Percentiles rank a stretch among this genome's conserved stretches.
These are phyloP conservation scores for Botryosphaeria agaves DNA, from an alignment of 2,329 filamentous ascomycete species.

Conservation along the genomic window DNA sequence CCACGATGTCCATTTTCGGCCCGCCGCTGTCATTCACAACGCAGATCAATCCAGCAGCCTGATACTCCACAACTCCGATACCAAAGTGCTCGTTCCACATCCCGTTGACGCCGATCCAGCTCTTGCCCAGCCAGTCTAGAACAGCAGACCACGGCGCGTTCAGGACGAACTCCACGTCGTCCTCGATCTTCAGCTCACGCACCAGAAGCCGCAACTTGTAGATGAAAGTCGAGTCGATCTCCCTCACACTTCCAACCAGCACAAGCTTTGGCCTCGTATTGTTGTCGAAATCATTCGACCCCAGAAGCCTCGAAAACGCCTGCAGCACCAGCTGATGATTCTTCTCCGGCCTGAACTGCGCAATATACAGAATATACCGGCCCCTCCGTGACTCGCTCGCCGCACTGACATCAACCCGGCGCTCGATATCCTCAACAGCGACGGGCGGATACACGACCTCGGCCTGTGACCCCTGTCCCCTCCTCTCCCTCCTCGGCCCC, in stretches of 20 bases:
- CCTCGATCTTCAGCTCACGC: constrained; percentile 71
- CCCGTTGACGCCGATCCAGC: constrained; percentile 79
- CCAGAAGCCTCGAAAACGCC: constrained; percentile 64
- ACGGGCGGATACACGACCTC: constrained; percentile 81
- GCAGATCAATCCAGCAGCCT: constrained; percentile 80
- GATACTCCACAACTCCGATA: constrained; percentile 95
- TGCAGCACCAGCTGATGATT: constrained; percentile 78
- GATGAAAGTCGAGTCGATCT: constrained; percentile 62
- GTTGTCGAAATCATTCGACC: constrained; percentile 11
- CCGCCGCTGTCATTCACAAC: constrained; percentile 91
- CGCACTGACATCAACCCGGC: constrained; percentile 52
- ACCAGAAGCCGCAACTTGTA: constrained; percentile 76
- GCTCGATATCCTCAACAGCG: constrained; percentile 68
- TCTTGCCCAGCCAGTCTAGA: constrained; percentile 56
- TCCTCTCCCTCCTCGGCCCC: constrained; percentile 31
- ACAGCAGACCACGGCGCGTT: constrained; percentile 85
- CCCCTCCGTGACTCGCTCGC: constrained; percentile 53
- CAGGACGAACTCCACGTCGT: constrained; percentile 71
- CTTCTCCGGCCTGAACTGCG: constrained; percentile 94
- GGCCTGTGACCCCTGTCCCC: constrained; percentile 39
- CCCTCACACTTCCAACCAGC: constrained; percentile 80
- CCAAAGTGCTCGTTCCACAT: constrained; percentile 99
- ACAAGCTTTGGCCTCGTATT: constrained; percentile 45
- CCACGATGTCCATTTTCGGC: constrained; percentile 84
- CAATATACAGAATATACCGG: constrained; percentile 73